Conservation (phyloP, 176 grass and related monocot genomes). For the Aegilops bicornis region DNA sequence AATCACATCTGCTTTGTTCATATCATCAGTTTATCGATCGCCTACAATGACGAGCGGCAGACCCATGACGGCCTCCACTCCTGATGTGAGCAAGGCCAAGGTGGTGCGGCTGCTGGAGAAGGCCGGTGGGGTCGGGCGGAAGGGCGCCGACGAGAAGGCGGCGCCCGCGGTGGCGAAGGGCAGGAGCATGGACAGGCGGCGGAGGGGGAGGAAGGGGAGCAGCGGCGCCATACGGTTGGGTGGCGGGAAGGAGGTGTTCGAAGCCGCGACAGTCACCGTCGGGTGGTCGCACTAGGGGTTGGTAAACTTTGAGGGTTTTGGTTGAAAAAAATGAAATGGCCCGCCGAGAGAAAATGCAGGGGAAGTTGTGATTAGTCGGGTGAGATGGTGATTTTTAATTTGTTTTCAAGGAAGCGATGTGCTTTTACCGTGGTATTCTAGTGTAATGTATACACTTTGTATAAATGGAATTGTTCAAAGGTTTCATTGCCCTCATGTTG, state of each 20-base stretch:
- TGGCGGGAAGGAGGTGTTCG: conserved; percentile 43
- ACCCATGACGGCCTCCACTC: conserved; percentile 38
- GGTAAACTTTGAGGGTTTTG: neutral
- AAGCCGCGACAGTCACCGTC: conserved; percentile 19
- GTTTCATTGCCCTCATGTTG: no score
- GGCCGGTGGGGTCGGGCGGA: neutral
- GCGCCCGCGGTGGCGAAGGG: neutral
- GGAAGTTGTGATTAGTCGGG: conserved; percentile 39
- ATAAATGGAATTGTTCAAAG: no score
- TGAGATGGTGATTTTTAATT: neutral
- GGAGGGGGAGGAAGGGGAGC: conserved; percentile 30
- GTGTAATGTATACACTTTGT: no score
- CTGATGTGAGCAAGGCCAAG: conserved; percentile 14
- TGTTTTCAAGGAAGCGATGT: neutral
- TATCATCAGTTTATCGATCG: no score
- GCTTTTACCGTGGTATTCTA: no score
- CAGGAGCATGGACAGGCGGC: conserved; percentile 37
- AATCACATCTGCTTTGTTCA: no score
- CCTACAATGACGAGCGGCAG: no score
- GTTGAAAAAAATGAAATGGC: neutral
- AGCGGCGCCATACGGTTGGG: conserved; percentile 34
- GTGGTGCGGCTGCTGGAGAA: conserved; percentile 45
- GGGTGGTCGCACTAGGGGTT: conserved; percentile 33
- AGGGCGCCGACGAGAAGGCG: conserved; percentile 19
- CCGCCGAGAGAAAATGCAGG: neutral